phyloP scores from a whole-genome alignment of 2,329 filamentous ascomycete genomes.

The Fusarium paranaense region DNA sequence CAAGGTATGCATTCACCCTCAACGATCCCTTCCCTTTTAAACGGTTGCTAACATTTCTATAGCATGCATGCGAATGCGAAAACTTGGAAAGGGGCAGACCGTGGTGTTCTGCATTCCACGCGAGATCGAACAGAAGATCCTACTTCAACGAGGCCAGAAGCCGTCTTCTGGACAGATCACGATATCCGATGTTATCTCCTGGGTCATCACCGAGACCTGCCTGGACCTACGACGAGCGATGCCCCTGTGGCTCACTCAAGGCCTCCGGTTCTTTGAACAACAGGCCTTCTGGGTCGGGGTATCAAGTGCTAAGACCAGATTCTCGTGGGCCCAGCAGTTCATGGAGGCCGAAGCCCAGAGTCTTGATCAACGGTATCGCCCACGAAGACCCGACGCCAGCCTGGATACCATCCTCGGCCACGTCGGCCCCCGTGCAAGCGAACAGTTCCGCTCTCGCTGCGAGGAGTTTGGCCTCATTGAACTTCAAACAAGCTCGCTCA shows the following conservation, averaged over 20 bases:
- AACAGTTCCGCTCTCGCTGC: background rate
- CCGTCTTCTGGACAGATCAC: conserved; percentile 47
- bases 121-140: conserved; percentile 70
- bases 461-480: conserved; percentile 21
- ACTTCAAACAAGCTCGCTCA: conserved; percentile 47
- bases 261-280: conserved; percentile 61
- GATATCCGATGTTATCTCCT: conserved; percentile 67
- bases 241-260: conserved; percentile 70
- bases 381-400: conserved; percentile 21
- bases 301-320: background rate
- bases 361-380: conserved; percentile 64
- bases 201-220: conserved; percentile 59
- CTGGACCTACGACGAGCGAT: conserved; percentile 21
- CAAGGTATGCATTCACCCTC: conserved; percentile 64
- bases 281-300: conserved; percentile 47
- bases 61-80: conserved; percentile 79
- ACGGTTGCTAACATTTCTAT: conserved; percentile 2
- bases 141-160: background rate
- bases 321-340: conserved; percentile 54
- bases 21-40: background rate
- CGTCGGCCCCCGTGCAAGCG: background rate
- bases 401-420: background rate
- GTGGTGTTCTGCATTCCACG: conserved; percentile 69
- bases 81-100: conserved; percentile 74
- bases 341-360: conserved; percentile 67